These are phyloP conservation scores for Eucalyptus brandiana DNA, from an alignment of 345 rosid species.

Conservation along the genomic window DNA sequence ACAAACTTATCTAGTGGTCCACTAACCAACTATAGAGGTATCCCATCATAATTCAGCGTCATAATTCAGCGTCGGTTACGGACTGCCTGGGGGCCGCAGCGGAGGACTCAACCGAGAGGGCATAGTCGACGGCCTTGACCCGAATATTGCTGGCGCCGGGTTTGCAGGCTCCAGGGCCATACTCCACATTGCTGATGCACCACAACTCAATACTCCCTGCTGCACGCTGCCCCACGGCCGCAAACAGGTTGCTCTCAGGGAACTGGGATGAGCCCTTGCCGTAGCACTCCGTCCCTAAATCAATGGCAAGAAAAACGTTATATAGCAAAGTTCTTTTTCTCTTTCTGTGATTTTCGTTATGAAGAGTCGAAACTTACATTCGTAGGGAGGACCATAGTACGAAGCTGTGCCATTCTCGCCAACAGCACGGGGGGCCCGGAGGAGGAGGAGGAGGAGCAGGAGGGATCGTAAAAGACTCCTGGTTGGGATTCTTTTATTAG, in stretches of 20 bases:
- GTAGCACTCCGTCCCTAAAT: conserved; percentile 26
- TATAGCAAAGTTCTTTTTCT: too few relatives aligned
- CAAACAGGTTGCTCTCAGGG: conserved; percentile 36
- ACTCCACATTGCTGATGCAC: not conserved
- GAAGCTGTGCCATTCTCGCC: not conserved
- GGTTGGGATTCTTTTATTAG: too few relatives aligned
- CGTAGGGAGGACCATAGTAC: conserved; percentile 25
- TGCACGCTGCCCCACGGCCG: not conserved
- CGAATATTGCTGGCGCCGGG: not conserved
- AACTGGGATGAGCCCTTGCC: conserved; percentile 23
- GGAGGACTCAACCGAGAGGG: not conserved
- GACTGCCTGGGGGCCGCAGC: not conserved
- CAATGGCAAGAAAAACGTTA: not conserved
- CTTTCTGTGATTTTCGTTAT: too few relatives aligned
- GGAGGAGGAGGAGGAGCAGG: too few relatives aligned
- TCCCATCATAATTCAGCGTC: too few relatives aligned
- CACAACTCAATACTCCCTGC: too few relatives aligned
- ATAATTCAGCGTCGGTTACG: conserved; percentile 3
- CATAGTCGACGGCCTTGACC: conserved; percentile 33
- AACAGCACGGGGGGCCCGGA: too few relatives aligned
- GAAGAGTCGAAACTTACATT: conserved; percentile 5
- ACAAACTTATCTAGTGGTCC: too few relatives aligned
- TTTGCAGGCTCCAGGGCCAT: not conserved
- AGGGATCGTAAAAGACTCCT: too few relatives aligned
- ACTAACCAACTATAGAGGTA: too few relatives aligned